These are phyloP conservation scores for Petasospora fabianii DNA, from an alignment of 1,139 yeast genomes.

Conservation along the genomic window DNA sequence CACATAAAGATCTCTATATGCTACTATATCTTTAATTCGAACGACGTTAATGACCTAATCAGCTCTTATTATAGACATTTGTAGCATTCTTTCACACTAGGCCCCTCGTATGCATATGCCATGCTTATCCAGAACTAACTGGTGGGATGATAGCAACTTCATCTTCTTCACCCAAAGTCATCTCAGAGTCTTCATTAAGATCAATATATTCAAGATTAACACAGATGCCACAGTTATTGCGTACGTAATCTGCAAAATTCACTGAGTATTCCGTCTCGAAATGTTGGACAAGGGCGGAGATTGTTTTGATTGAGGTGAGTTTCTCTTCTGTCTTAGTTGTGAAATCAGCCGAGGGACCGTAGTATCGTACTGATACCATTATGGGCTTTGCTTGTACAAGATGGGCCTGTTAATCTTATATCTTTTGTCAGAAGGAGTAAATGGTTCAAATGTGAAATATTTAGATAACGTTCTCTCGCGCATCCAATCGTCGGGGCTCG, in stretches of 20 bases:
- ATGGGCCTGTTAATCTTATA: too few species aligned
- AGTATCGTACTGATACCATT: constrained; percentile 16
- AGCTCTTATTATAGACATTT: background rate
- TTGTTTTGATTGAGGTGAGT: background rate
- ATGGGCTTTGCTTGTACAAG: too few species aligned
- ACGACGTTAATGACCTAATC: background rate
- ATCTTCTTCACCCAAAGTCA: constrained; percentile 6
- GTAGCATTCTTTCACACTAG: background rate
- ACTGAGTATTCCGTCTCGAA: constrained; percentile 2
- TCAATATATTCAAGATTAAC: constrained; percentile 19
- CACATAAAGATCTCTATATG: too few species aligned
- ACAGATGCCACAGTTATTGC: constrained; percentile 18
- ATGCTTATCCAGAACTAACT: constrained; percentile 18
- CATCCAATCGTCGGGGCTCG: too few species aligned
- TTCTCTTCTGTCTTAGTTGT: constrained; percentile 9
- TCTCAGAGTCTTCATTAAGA: background rate
- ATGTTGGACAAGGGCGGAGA: constrained; percentile 5
- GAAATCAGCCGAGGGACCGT: constrained; percentile 18
- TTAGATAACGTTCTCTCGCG: too few species aligned
- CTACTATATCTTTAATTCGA: too few species aligned
- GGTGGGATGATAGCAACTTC: constrained; percentile 24
- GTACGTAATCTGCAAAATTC: constrained; percentile 9
- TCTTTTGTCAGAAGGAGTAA: too few species aligned
- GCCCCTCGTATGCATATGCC: background rate
- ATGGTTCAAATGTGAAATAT: too few species aligned